Evolutionary conservation across 2,329 filamentous ascomycete genomes (phyloP).

Genomic region (Cladobotryum mycophilum): DNA sequence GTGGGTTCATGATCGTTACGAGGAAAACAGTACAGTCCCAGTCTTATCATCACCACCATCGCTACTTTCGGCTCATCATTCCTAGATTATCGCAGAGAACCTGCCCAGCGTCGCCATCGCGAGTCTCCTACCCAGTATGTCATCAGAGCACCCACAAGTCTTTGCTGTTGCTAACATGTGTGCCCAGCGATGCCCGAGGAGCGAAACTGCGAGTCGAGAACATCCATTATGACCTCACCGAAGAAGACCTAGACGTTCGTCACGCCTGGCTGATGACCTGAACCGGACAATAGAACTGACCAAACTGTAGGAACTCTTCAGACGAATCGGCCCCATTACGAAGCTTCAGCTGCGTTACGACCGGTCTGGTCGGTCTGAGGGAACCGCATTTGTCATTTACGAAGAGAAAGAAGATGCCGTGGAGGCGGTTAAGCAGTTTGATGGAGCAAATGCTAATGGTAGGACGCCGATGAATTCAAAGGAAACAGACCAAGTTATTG

Average conservation of each 20-base stretch:
- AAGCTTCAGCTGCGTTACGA: constrained; percentile 74
- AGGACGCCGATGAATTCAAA: constrained; percentile 10
- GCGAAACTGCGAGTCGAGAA: constrained; percentile 80
- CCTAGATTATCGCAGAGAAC: constrained; percentile 34
- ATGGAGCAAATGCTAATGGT: constrained; percentile 86
- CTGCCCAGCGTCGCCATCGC: constrained; percentile 37
- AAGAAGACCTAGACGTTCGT: constrained; percentile 71
- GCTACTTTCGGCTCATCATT: constrained; percentile 17
- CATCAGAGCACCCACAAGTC: constrained; percentile 5
- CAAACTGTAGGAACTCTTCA: constrained; percentile 66
- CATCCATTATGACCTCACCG: constrained; percentile 84
- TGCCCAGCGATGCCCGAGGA: constrained; percentile 45
- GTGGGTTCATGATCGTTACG: constrained; percentile 91
- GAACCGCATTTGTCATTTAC: constrained; percentile 79
- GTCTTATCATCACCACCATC: background rate
- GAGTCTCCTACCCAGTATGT: constrained; percentile 36
- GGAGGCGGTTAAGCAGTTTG: constrained; percentile 70
- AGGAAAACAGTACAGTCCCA: constrained; percentile 56
- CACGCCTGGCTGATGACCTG: background rate
- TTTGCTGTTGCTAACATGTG: constrained; percentile 12
- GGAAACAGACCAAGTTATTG: background rate
- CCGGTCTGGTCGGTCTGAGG: constrained; percentile 80
- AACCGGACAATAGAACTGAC: constrained; percentile 5
- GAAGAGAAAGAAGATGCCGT: constrained; percentile 62
- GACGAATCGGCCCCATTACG: constrained; percentile 64